Base-by-base conservation (phyloP, 2,329 filamentous ascomycete species). In the Berkeleyomyces basicola region DNA sequence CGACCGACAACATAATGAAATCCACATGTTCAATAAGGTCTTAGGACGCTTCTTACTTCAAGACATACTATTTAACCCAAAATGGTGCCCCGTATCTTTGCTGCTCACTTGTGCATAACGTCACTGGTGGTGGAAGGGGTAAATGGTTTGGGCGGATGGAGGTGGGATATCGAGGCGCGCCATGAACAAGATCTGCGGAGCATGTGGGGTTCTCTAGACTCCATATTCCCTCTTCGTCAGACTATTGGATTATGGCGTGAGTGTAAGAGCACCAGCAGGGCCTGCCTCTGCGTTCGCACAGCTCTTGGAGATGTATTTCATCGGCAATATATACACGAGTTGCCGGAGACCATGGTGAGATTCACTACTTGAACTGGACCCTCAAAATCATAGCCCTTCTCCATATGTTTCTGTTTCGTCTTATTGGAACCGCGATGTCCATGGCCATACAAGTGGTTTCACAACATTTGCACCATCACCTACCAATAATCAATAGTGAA, bases 181-280 rank as follows among this genome's bases (percentile, higher is more conserved):
- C 88, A 88, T 70, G 84, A 82, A 71, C 86, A 89, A 72, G 85
- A 84, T 55, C 73, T 87, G 61, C 79, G 86, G 66, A 85, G 88
- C 72, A 88, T 88, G 85, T 88, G 85, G 85, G 85, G 85, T 67
- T 80, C 83, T 64, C 74, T 88, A 23, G 85, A 88, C 69, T 83
- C 82, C 14, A 85, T 85, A 1, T 88, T 80, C 67, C 80, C 83
- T 9, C 72, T 86, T 64, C 77, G 81, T 62, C 81, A 82, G 68
- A 72, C 78, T 4, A 73, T 76, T n/a, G 79, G 79, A 70, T 77
- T 82, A 67, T 83, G 79, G 78, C 75, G 75, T 61, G 77, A 82
- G 68, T 75, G 81, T 64, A 82, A 81, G 70, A 78, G 78, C 66
- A 83, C 79, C 0, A 75, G 76, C 1, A 74, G 78, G 51, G 74